Conservation (phyloP, 768 basidiomycete genomes). For the Lentinus brumalis region DNA sequence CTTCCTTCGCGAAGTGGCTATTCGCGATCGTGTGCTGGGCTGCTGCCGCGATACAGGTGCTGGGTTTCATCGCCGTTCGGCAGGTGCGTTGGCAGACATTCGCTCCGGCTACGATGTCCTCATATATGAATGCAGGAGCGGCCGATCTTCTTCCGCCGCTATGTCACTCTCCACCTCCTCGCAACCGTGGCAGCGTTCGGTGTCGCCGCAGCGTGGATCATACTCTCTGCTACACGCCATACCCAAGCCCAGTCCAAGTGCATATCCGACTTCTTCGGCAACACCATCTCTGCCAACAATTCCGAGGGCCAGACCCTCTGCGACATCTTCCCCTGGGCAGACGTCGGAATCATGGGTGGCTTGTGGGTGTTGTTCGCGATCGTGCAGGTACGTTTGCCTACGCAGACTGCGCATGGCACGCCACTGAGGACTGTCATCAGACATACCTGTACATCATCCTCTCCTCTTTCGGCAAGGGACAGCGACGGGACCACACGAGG, state of each 20-base stretch:
- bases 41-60: conserved; percentile 71
- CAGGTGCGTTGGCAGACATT: conserved; percentile 48
- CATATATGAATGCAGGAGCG: conserved; percentile 55
- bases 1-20: conserved; percentile 71
- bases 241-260: conserved; percentile 70
- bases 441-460: conserved; percentile 49
- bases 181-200: conserved; percentile 64
- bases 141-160: conserved; percentile 63
- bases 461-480: conserved; percentile 68
- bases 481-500: conserved; percentile 79
- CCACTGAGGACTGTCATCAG: conserved; percentile 36
- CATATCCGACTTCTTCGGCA: conserved; percentile 55
- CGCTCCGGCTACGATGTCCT: not conserved
- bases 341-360: conserved; percentile 87
- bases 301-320: conserved; percentile 75
- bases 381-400: conserved; percentile 60
- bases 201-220: conserved; percentile 78
- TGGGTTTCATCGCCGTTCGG: conserved; percentile 87
- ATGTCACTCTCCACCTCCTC: conserved; percentile 65
- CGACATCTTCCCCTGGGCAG: conserved; percentile 89
- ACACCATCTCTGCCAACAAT: conserved; percentile 35
- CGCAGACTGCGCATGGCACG: not conserved
- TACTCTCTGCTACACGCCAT: conserved; percentile 79
- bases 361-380: conserved; percentile 82
- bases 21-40: conserved; percentile 78